Percentiles rank a stretch among this genome's conserved stretches.
Evolutionary conservation across 768 basidiomycete species (phyloP).

Genomic region (Neoboletus brunneissimus): DNA sequence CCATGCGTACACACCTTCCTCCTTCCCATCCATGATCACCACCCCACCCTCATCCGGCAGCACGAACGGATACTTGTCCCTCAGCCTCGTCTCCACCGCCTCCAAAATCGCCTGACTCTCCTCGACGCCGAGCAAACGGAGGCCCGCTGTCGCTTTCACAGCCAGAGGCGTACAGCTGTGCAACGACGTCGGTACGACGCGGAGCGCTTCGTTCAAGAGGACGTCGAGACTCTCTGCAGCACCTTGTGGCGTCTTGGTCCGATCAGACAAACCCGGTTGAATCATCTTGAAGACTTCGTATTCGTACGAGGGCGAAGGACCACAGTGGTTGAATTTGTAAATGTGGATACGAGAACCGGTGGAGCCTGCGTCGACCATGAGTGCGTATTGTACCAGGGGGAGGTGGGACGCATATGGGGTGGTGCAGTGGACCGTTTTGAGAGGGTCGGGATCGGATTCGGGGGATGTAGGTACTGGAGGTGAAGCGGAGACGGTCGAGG

Average conservation of each 20-base stretch:
- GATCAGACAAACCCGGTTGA: slow-evolving; percentile 76
- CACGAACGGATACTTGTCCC: slow-evolving; percentile 63
- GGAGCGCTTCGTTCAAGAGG: slow-evolving; percentile 76
- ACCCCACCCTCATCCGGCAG: slow-evolving; percentile 63
- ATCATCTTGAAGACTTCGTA: slow-evolving; percentile 90
- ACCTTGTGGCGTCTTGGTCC: slow-evolving; percentile 50
- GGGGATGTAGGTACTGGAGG: slow-evolving; percentile 47
- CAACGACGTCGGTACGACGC: slow-evolving; percentile 68
- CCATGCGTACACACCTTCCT: slow-evolving; percentile 99
- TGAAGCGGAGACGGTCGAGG: slow-evolving; percentile 1
- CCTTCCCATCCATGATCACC: slow-evolving; percentile 90
- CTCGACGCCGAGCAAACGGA: slow-evolving; percentile 63
- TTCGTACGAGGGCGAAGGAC: slow-evolving; percentile 71
- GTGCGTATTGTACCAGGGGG: slow-evolving; percentile 82
- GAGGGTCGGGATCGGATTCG: slow-evolving; percentile 71
- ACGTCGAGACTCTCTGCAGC: slow-evolving; percentile 80
- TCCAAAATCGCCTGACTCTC: slow-evolving; percentile 70
- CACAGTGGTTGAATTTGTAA: slow-evolving; percentile 97
- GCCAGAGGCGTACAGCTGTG: slow-evolving; percentile 76
- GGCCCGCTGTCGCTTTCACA: slow-evolving; percentile 90
- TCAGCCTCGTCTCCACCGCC: slow-evolving; percentile 64
- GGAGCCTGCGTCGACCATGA: slow-evolving; percentile 98
- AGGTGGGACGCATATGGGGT: slow-evolving; percentile 45
- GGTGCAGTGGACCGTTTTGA: slow-evolving; percentile 71
- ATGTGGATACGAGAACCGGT: slow-evolving; percentile 97